Evolutionary conservation across 345 rosid genomes (phyloP).

Genomic region (Balakata baccata): DNA sequence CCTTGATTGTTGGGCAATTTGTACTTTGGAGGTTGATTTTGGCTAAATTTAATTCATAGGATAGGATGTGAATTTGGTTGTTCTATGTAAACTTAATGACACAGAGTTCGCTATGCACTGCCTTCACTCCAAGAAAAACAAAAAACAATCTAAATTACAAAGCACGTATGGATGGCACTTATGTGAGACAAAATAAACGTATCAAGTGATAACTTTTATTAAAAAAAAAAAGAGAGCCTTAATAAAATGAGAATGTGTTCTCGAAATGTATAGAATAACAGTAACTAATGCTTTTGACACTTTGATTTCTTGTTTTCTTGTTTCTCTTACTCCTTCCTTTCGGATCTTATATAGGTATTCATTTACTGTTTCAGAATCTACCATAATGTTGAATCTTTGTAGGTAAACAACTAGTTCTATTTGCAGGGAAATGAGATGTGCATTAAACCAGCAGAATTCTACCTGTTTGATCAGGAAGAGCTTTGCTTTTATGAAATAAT

Average conservation of each 20-base stretch:
- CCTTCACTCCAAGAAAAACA: neutral
- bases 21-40: neutral
- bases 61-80: neutral
- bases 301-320: neutral
- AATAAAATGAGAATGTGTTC: neutral
- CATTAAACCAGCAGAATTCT: slow-evolving; percentile 87
- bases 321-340: neutral
- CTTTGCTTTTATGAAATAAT: slow-evolving; percentile 65
- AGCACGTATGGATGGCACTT: neutral
- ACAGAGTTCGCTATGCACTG: neutral
- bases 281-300: neutral
- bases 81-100: neutral
- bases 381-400: neutral
- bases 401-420: neutral
- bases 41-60: neutral
- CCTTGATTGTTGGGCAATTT: neutral
- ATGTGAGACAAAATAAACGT: neutral
- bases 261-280: neutral
- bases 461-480: slow-evolving; percentile 79
- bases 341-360: neutral
- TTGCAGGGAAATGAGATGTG: slow-evolving; percentile 83
- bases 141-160: neutral
- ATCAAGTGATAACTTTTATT: neutral
- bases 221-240: no score
- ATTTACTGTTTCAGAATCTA: neutral